These are phyloP conservation scores for Coniochaeta sp. DNA, from an alignment of 2,329 filamentous ascomycete species.

Conservation along the genomic window DNA sequence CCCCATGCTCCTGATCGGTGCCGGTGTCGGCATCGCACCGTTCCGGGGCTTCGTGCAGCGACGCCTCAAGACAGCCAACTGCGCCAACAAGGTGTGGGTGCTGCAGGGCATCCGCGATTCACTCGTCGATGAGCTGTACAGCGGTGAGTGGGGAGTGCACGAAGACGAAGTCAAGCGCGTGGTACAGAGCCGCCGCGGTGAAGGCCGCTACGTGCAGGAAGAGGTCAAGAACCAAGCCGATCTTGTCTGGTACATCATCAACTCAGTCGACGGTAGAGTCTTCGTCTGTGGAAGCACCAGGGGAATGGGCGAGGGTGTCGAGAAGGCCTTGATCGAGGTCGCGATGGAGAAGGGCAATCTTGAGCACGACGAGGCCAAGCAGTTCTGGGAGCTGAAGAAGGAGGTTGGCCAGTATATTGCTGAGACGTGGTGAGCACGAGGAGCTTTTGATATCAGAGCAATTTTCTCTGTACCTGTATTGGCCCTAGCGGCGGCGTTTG, in stretches of 20 bases:
- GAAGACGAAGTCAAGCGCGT: slow-evolving; percentile 81
- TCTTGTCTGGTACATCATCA: slow-evolving; percentile 97
- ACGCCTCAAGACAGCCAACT: slow-evolving; percentile 86
- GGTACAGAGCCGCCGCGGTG: slow-evolving; percentile 66
- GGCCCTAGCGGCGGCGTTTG: neutral
- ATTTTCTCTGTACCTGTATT: neutral
- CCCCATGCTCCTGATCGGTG: slow-evolving; percentile 95
- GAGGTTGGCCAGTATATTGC: slow-evolving; percentile 93
- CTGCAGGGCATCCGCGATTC: slow-evolving; percentile 92
- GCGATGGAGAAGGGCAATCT: slow-evolving; percentile 90
- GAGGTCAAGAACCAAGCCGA: slow-evolving; percentile 88
- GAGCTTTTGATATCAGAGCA: neutral
- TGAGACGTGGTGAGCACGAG: slow-evolving; percentile 52
- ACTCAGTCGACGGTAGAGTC: slow-evolving; percentile 87
- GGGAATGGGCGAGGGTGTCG: slow-evolving; percentile 97
- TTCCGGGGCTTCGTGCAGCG: slow-evolving; percentile 98
- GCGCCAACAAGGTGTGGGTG: slow-evolving; percentile 96
- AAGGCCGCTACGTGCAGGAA: slow-evolving; percentile 91
- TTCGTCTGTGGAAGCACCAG: slow-evolving; percentile 95
- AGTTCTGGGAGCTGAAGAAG: slow-evolving; percentile 90
- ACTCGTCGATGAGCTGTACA: slow-evolving; percentile 91
- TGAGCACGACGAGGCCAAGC: slow-evolving; percentile 69
- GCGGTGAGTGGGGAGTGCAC: slow-evolving; percentile 90
- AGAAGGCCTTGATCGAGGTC: slow-evolving; percentile 78
- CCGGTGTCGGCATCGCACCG: slow-evolving; percentile 91